Conservation (phyloP, 73 alveolate species). For the Symbiodinium natans region DNA sequence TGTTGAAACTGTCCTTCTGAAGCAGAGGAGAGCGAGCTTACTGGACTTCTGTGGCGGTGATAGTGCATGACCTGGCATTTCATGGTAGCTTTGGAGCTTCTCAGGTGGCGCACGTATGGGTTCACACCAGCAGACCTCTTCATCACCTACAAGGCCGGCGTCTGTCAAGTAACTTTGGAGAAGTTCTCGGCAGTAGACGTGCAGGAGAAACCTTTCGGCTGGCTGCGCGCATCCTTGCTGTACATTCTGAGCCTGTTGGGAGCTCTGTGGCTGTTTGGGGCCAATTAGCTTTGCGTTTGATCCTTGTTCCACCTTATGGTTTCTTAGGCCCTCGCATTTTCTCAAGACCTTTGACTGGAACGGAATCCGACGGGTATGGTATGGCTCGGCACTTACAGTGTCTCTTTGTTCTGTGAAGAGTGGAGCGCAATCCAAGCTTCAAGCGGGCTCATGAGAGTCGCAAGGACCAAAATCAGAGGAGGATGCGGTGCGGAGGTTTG, state of each 20-base stretch:
- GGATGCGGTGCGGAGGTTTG: neutral
- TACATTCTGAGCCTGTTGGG: neutral
- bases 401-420: neutral
- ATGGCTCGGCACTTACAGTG: neutral
- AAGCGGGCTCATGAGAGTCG: no score
- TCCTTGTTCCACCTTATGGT: neutral
- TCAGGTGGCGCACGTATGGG: neutral
- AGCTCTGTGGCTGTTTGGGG: neutral
- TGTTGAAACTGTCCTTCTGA: no score
- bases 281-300: neutral
- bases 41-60: no score
- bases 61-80: no score
- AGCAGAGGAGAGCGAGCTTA: no score
- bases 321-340: neutral
- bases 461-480: neutral
- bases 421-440: no score
- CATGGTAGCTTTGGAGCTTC: no score
- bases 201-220: neutral
- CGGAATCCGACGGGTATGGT: neutral
- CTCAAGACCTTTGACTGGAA: neutral
- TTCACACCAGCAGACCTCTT: neutral
- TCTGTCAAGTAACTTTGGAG: no score
- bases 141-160: neutral
- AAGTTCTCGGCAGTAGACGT: neutral
- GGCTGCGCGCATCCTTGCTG: neutral